Evolutionary conservation across 1,139 yeast species (phyloP).

Genomic region (Yamadazyma pseudoaaseri): DNA sequence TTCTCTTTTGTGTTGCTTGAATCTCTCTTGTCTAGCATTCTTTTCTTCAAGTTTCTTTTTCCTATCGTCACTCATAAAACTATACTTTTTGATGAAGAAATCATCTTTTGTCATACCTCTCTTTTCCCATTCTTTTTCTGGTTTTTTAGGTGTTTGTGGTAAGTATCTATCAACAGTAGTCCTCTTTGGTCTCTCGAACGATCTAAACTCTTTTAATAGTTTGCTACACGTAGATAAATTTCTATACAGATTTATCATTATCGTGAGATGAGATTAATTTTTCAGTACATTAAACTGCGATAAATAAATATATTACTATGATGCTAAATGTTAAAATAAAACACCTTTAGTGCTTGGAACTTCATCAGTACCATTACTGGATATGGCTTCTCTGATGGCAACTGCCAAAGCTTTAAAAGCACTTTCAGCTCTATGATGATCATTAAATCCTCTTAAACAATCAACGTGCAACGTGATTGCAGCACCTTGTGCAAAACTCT

Average conservation of each 20-base stretch:
- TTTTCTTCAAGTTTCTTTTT: constrained; percentile 31
- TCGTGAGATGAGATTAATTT: constrained; percentile 4
- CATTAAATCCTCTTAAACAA: constrained; percentile 88
- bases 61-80: constrained; percentile 24
- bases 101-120: constrained; percentile 39
- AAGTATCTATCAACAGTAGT: constrained; percentile 13
- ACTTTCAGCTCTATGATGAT: constrained; percentile 93
- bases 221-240: constrained; percentile 10
- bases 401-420: constrained; percentile 96
- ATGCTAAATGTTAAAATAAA: constrained; percentile 46
- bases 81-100: constrained; percentile 41
- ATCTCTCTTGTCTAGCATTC: constrained; percentile 35
- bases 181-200: constrained; percentile 12
- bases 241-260: constrained; percentile 4
- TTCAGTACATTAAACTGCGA: not conserved
- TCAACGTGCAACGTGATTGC: constrained; percentile 91
- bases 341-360: constrained; percentile 98
- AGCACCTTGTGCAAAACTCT: constrained; percentile 91
- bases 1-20: constrained; percentile 20
- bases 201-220: not conserved
- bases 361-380: constrained; percentile 81
- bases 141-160: constrained; percentile 10
- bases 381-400: constrained; percentile 83
- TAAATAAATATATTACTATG: constrained; percentile 2
- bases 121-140: constrained; percentile 38